phyloP scores from a whole-genome alignment of 192 early-diverging fungal genomes.

The Umbelopsis isabellina region DNA sequence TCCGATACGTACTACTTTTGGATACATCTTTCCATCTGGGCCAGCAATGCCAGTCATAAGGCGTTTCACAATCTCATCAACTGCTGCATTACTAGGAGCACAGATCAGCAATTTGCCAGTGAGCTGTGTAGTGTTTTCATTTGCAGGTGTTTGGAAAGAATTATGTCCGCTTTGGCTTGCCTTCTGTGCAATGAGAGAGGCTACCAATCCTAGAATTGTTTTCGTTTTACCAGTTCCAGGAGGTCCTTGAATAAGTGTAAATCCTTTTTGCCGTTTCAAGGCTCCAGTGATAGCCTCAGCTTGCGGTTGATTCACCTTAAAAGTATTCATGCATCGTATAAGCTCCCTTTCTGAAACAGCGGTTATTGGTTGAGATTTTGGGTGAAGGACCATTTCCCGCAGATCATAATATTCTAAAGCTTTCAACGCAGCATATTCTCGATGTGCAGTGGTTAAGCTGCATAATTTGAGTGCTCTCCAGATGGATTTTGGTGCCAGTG shows the following conservation, averaged over 20 bases:
- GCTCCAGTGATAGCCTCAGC: slow-evolving; percentile 81
- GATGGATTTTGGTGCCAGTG: slow-evolving; percentile 41
- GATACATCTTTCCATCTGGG: slow-evolving; percentile 59
- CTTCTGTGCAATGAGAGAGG: slow-evolving; percentile 48
- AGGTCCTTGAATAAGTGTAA: slow-evolving; percentile 88
- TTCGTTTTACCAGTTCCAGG: slow-evolving; percentile 83
- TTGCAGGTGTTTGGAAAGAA: slow-evolving; percentile 6
- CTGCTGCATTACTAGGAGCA: slow-evolving; percentile 95
- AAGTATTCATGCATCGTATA: slow-evolving; percentile 52
- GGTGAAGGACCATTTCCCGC: slow-evolving; percentile 64
- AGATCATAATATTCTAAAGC: slow-evolving; percentile 67
- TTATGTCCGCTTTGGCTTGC: not conserved
- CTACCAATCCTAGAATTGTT: slow-evolving; percentile 86
- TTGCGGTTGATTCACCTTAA: slow-evolving; percentile 91
- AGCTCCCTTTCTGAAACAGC: slow-evolving; percentile 45
- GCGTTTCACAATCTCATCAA: slow-evolving; percentile 93
- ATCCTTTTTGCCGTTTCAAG: slow-evolving; percentile 65
- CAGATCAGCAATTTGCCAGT: slow-evolving; percentile 79
- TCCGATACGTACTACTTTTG: slow-evolving; percentile 86
- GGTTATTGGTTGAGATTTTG: slow-evolving; percentile 37
- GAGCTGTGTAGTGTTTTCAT: slow-evolving; percentile 8
- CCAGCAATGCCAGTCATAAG: slow-evolving; percentile 75
- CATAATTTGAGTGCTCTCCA: slow-evolving; percentile 49
- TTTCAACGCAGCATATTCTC: slow-evolving; percentile 83
- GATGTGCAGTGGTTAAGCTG: slow-evolving; percentile 73